Base-by-base conservation (phyloP, 495 filamentous ascomycete species). In the Annulohypoxylon nitens region DNA sequence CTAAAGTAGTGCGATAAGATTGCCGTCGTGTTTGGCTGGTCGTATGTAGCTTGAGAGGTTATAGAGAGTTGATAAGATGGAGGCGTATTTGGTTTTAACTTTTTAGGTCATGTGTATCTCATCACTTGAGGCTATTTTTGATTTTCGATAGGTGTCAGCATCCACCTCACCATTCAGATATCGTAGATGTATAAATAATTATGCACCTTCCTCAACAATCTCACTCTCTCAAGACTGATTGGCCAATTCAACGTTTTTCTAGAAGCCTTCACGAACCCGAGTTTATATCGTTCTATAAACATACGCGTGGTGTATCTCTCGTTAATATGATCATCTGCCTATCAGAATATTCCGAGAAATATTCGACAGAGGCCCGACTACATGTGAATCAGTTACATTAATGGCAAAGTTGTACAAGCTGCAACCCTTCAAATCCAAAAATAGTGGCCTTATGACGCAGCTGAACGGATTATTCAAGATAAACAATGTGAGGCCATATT, bases 361-460 rank as follows among this genome's bases (percentile, higher is more conserved):
- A 36, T 54, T 51, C 48, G 55, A 55, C 23, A 53, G 45, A 39
- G 26, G 18, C 50, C 41, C 43, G 43, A 20, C 18, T 20, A 68
- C 9, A 65, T 51, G 23, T 58, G 16, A 36, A 60, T 67, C 10
- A 0, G 65, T 70, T 25, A 25, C 61, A 53, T 53, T 39, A 8
- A 16, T 50, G 25, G 16, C 26, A 53, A 53, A 20, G 61, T 64
- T 43, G 41, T 25, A 63, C 54, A 51, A 36, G 57, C 25, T 74
- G 62, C 41, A 70, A 73, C 70, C 70, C 61, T 60, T 55, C 61
- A 48, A 39, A 37, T 6, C 45, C 54, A 63, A 64, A 73, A 65
- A 73, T 69, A 69, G 61, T 4, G 37, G 48, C 30, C 61, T 45
- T 36, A 71, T 71, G 69, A 71, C 69, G 69, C 69, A 71, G 55